A percentile compares a stretch with the other conserved stretches of the same genome.
Conservation (phyloP, 1,284 basidiomycete species). For the Mixia osmundae region DNA sequence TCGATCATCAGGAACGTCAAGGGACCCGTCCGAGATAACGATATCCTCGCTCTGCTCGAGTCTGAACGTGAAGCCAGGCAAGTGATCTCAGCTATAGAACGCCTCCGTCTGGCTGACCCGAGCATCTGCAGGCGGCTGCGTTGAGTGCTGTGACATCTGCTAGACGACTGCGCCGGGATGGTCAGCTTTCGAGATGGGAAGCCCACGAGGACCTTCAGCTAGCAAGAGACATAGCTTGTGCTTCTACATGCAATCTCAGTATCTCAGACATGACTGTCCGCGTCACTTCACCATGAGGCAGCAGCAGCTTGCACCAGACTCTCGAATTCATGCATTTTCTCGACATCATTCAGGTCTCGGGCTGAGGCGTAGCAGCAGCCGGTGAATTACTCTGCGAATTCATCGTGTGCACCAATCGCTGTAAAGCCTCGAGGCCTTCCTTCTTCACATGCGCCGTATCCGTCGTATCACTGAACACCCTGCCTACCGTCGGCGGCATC, state of each 20-base stretch:
- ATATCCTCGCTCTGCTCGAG: conserved; percentile 93
- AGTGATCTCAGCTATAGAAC: conserved; percentile 22
- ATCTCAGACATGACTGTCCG: too few species aligned
- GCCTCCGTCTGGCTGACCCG: background rate
- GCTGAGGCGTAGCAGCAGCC: too few species aligned
- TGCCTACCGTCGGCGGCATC: conserved; percentile 7
- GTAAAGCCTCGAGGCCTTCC: conserved; percentile 16
- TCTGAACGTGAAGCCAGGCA: conserved; percentile 99
- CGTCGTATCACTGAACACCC: conserved; percentile 16
- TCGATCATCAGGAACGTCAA: conserved; percentile 99
- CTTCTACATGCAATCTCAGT: too few species aligned
- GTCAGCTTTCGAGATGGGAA: too few species aligned
- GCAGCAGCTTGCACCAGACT: too few species aligned
- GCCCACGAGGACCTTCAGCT: too few species aligned
- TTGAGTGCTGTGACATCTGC: too few species aligned
- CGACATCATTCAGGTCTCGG: too few species aligned
- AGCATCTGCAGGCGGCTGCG: background rate
- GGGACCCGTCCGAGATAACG: conserved; percentile 86
- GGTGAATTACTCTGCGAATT: conserved; percentile 11
- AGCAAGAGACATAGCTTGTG: too few species aligned
- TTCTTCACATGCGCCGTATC: conserved; percentile 16
- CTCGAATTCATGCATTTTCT: background rate
- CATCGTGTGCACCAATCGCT: conserved; percentile 16
- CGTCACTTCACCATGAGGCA: too few species aligned
- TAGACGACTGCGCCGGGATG: too few species aligned